phyloP scores from a whole-genome alignment of 2,329 filamentous ascomycete genomes.

The Cytospora chrysosperma region DNA sequence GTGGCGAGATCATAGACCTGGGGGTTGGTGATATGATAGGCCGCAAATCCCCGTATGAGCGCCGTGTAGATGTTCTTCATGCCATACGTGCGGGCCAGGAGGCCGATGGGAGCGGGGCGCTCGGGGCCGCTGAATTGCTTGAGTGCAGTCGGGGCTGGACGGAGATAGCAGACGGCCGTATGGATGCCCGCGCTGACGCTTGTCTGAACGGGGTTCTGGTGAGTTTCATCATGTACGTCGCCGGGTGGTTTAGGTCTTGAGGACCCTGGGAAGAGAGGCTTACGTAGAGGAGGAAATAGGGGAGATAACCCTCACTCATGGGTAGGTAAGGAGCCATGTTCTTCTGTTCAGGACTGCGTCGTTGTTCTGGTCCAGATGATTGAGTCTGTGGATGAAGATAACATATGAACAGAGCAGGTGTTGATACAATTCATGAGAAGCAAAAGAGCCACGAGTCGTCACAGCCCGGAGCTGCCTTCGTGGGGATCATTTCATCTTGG shows the following conservation, averaged over 20 bases:
- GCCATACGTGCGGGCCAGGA: constrained; percentile 37
- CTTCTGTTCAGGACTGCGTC: no score
- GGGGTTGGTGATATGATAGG: constrained; percentile 35
- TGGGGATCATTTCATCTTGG: no score
- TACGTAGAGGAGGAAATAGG: constrained; percentile 34
- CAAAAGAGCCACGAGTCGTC: no score
- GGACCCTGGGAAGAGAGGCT: background rate
- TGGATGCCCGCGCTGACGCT: constrained; percentile 29
- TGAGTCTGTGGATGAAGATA: no score
- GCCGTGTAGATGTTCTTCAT: constrained; percentile 38
- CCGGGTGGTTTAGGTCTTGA: no score
- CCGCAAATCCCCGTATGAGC: constrained; percentile 36
- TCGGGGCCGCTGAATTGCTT: constrained; percentile 32
- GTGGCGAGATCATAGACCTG: constrained; percentile 35
- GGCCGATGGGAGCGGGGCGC: constrained; percentile 28
- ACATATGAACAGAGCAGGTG: no score
- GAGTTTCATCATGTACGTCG: background rate
- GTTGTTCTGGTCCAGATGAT: no score
- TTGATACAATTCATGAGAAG: no score
- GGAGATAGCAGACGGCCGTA: constrained; percentile 32
- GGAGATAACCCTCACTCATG: constrained; percentile 29
- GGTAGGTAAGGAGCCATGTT: constrained; percentile 10
- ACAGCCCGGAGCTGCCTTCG: no score
- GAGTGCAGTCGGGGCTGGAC: constrained; percentile 7
- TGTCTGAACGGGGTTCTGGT: constrained; percentile 22